Conservation (phyloP, 228 moss, liverwort and hornwort genomes). For the Sphagnum fallax region DNA sequence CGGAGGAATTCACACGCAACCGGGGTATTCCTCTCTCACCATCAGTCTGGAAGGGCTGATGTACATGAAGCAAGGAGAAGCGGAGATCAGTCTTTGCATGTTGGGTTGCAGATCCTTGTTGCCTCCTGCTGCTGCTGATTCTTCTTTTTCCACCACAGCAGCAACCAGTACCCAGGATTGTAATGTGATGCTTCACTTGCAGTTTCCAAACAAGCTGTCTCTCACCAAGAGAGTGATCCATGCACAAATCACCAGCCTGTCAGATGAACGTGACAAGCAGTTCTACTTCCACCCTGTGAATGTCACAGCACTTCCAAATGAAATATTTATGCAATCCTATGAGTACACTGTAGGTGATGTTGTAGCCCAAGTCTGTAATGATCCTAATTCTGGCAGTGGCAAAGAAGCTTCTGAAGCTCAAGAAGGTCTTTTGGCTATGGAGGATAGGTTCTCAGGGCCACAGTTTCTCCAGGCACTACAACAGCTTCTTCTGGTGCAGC, state of each 20-base stretch:
- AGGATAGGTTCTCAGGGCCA: neutral
- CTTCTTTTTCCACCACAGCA: too few relatives aligned
- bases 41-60: conserved; percentile 1
- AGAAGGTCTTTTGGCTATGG: neutral
- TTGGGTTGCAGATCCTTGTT: conserved; percentile 2
- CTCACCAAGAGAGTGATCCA: conserved; percentile 1
- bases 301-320: neutral
- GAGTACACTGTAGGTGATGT: neutral
- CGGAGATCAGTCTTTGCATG: conserved; percentile 4
- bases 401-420: too few relatives aligned
- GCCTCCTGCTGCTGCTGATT: too few relatives aligned
- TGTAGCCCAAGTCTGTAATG: neutral
- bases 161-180: neutral
- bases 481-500: neutral
- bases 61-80: neutral
- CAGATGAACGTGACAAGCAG: neutral
- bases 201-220: neutral
- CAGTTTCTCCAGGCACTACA: neutral
- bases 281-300: neutral
- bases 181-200: conserved; percentile 2
- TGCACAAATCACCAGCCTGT: neutral
- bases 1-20: neutral
- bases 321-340: neutral
- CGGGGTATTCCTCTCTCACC: conserved; percentile 1
- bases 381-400: neutral